Evolutionary conservation across 371 early-diverging fungal genomes (phyloP).

Genomic region (Nematocida displodere): DNA sequence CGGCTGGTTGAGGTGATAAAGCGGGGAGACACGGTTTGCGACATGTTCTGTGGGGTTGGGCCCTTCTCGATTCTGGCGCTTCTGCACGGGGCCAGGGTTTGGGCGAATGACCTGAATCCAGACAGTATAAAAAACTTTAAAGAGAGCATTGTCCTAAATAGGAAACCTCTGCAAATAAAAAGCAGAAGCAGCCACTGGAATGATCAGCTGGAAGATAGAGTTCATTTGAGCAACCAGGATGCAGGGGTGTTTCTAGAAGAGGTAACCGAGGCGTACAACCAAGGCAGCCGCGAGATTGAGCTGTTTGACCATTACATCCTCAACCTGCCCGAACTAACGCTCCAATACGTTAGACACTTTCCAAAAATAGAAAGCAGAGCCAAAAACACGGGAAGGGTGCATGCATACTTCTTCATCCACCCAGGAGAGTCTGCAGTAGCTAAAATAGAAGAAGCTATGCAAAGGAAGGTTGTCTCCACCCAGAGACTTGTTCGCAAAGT

Average conservation of each 20-base stretch:
- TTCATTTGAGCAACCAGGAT: slow-evolving; percentile 44
- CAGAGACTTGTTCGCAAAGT: slow-evolving; percentile 60
- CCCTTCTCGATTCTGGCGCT: slow-evolving; percentile 92
- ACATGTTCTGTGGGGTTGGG: slow-evolving; percentile 93
- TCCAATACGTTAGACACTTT: slow-evolving; percentile 58
- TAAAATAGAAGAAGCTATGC: slow-evolving; percentile 28
- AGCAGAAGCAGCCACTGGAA: slow-evolving; percentile 46
- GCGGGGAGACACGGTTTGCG: slow-evolving; percentile 71
- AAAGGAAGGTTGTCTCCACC: background rate
- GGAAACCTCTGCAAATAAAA: slow-evolving; percentile 66
- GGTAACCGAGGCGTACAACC: background rate
- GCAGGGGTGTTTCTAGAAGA: slow-evolving; percentile 10
- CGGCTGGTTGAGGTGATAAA: slow-evolving; percentile 74
- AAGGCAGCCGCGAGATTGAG: background rate
- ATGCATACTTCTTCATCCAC: slow-evolving; percentile 63
- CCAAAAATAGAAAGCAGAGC: slow-evolving; percentile 3
- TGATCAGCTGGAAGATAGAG: slow-evolving; percentile 57
- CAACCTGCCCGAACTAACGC: slow-evolving; percentile 64
- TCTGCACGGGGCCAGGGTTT: slow-evolving; percentile 72
- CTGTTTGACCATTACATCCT: slow-evolving; percentile 62
- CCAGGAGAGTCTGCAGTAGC: slow-evolving; percentile 13
- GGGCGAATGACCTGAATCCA: slow-evolving; percentile 94
- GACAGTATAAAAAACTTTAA: slow-evolving; percentile 72
- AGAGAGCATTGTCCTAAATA: slow-evolving; percentile 75
- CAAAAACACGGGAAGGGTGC: slow-evolving; percentile 22